Evolutionary conservation across 208 protist species (phyloP).

Genomic region (Angomonas desouzai): DNA sequence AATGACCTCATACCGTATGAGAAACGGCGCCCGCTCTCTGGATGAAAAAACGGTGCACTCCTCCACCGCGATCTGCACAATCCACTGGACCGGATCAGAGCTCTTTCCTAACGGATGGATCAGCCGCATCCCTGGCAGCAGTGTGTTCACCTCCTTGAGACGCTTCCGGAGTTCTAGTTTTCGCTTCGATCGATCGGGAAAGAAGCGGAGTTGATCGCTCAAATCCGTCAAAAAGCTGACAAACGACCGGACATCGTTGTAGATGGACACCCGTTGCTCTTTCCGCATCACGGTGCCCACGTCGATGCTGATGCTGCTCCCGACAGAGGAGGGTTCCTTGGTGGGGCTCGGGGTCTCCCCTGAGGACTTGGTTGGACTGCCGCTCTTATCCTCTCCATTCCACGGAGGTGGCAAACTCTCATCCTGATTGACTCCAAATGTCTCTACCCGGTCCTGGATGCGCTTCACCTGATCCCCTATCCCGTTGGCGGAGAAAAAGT

Average conservation of each 20-base stretch:
- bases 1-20: conserved; percentile 86
- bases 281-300: conserved; percentile 57
- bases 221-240: conserved; percentile 68
- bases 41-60: conserved; percentile 89
- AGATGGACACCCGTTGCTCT: conserved; percentile 75
- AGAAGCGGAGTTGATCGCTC: conserved; percentile 62
- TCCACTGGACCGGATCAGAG: conserved; percentile 72
- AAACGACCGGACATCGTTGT: conserved; percentile 79
- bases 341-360: too few relatives aligned
- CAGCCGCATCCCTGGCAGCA: conserved; percentile 41
- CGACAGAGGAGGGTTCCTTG: neutral
- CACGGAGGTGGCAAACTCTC: conserved; percentile 9
- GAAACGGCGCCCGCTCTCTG: conserved; percentile 75
- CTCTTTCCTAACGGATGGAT: conserved; percentile 70
- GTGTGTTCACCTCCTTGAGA: conserved; percentile 60
- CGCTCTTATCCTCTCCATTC: neutral
- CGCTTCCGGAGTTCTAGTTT: conserved; percentile 68
- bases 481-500: conserved; percentile 36
- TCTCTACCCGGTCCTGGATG: conserved; percentile 85
- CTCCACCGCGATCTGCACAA: conserved; percentile 82
- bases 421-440: conserved; percentile 81
- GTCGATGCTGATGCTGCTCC: conserved; percentile 21
- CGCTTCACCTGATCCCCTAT: conserved; percentile 60
- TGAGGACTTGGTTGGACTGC: neutral
- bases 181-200: conserved; percentile 55